Evolutionary conservation across 2,329 filamentous ascomycete species (phyloP).

Genomic region (Cytospora chrysosperma): DNA sequence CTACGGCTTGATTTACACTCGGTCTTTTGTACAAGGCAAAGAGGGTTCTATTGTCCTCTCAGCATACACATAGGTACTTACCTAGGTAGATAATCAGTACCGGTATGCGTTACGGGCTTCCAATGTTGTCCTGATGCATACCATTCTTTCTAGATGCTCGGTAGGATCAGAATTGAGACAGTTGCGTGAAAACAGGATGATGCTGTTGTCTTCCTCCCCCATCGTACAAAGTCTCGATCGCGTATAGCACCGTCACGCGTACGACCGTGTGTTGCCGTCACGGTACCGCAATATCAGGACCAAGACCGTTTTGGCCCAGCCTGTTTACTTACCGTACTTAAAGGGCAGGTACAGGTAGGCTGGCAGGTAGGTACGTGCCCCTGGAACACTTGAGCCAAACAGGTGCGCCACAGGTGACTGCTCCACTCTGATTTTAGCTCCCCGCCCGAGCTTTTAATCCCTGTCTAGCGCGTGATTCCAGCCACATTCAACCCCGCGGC

Average conservation of each 20-base stretch:
- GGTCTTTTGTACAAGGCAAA: too few species aligned
- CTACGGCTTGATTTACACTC: background rate
- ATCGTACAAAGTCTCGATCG: background rate
- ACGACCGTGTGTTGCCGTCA: too few species aligned
- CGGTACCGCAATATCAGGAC: background rate
- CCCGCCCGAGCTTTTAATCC: background rate
- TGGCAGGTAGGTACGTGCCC: too few species aligned
- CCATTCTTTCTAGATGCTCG: background rate
- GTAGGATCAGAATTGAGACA: too few species aligned
- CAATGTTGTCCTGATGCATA: background rate
- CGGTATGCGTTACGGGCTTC: background rate
- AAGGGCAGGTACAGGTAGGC: too few species aligned
- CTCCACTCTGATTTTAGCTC: background rate
- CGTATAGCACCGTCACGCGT: background rate
- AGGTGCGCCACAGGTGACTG: background rate
- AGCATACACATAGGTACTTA: too few species aligned
- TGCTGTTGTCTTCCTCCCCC: background rate
- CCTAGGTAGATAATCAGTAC: too few species aligned
- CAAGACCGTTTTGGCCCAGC: background rate
- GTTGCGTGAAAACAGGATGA: too few species aligned
- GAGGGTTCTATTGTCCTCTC: too few species aligned
- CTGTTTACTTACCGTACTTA: background rate
- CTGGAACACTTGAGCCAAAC: background rate
- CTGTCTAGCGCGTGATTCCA: constrained; percentile 17
- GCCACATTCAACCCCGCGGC: constrained; percentile 20